These are phyloP conservation scores for Curvularia verruculosa DNA, from an alignment of 2,329 filamentous ascomycete genomes.

Conservation along the genomic window DNA sequence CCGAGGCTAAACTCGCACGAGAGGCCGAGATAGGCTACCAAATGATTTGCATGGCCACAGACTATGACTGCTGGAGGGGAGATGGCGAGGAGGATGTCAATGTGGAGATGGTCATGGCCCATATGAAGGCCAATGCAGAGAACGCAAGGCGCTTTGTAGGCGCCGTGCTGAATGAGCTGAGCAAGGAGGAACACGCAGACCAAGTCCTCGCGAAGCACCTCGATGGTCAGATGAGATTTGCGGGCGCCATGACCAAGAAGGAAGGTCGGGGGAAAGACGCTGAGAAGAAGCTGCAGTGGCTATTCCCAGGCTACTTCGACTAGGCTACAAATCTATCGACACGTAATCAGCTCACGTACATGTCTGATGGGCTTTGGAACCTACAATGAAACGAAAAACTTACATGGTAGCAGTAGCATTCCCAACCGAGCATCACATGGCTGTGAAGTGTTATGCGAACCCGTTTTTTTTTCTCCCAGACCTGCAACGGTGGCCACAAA, in stretches of 20 bases:
- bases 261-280: constrained; percentile 75
- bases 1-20: constrained; percentile 92
- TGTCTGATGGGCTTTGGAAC: neutral
- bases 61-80: constrained; percentile 98
- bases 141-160: constrained; percentile 87
- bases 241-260: constrained; percentile 81
- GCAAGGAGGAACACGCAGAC: constrained; percentile 75
- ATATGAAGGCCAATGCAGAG: constrained; percentile 90
- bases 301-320: constrained; percentile 82
- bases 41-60: constrained; percentile 99
- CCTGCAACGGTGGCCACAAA: constrained; percentile 11
- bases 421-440: neutral
- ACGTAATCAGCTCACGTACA: constrained; percentile 5
- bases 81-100: constrained; percentile 77
- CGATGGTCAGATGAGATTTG: constrained; percentile 75
- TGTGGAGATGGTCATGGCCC: constrained; percentile 94
- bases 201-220: constrained; percentile 82
- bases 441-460: neutral
- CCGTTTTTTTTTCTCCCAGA: constrained; percentile 26
- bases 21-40: constrained; percentile 97
- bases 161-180: constrained; percentile 85
- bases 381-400: neutral
- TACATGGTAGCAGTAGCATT: neutral
- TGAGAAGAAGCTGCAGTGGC: constrained; percentile 78
- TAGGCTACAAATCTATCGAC: constrained; percentile 24